Evolutionary conservation across 2,329 filamentous ascomycete genomes (phyloP).

Genomic region (Elsinoe perseae): DNA sequence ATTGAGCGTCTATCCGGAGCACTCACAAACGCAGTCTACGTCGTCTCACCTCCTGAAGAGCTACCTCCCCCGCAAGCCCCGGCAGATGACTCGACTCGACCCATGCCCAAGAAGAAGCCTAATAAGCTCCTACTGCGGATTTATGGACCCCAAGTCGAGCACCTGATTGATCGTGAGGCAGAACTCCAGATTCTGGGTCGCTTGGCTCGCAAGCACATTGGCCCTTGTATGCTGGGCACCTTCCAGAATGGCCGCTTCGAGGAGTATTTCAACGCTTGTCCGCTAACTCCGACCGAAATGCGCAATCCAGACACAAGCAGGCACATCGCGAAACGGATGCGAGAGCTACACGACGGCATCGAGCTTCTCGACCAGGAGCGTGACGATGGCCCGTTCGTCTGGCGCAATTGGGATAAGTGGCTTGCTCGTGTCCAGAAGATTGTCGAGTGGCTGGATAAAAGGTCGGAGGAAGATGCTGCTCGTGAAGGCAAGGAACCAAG

Average conservation of each 20-base stretch:
- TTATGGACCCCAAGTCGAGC: conserved; percentile 90
- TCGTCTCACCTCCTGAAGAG: conserved; percentile 71
- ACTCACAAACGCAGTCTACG: conserved; percentile 92
- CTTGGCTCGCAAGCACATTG: conserved; percentile 85
- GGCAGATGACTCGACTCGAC: conserved; percentile 20
- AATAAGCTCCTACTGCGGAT: conserved; percentile 79
- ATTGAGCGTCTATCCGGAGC: conserved; percentile 80
- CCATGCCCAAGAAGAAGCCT: conserved; percentile 41
- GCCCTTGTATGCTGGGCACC: conserved; percentile 80
- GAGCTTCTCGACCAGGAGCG: conserved; percentile 74
- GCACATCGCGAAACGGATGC: conserved; percentile 95
- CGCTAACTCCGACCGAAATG: conserved; percentile 69
- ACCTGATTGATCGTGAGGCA: conserved; percentile 87
- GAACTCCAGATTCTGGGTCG: conserved; percentile 81
- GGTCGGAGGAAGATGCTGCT: conserved; percentile 38
- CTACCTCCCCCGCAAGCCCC: conserved; percentile 33
- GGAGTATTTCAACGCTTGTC: conserved; percentile 79
- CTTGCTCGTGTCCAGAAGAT: conserved; percentile 58
- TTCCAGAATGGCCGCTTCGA: conserved; percentile 95
- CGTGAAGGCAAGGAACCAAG: conserved; percentile 49
- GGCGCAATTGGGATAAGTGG: conserved; percentile 95
- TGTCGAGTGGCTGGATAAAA: conserved; percentile 51
- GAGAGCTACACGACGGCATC: conserved; percentile 88
- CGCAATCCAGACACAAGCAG: conserved; percentile 74
- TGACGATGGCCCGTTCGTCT: conserved; percentile 71